Base-by-base conservation (phyloP, 2,329 filamentous ascomycete species). In the Harringtonia lauricola region DNA sequence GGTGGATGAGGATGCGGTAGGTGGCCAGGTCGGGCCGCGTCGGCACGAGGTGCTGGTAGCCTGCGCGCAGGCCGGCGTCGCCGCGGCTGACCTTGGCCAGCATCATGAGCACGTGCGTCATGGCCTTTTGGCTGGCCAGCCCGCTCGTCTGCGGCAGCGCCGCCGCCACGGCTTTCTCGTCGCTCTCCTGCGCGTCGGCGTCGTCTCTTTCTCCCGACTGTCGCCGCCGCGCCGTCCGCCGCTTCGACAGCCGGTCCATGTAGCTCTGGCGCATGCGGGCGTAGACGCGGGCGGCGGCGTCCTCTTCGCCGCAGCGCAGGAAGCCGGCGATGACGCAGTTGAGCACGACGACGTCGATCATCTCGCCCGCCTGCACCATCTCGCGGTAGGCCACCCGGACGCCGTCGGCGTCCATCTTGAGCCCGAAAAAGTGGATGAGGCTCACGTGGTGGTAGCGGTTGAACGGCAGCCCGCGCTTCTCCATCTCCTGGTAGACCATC, bases 261-360 rank as follows among this genome's bases (percentile, higher is more conserved):
- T 79, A 68, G 24, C 77, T 66, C 2, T 63, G 64, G 59, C 88
- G 89, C 89, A 98, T 96, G 47, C 81, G 79, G 45, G 78, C 67
- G 55, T 95, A 95, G 12, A 95, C 77, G 47, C 83, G 73, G 52
- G 90, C 80, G 3, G 89, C 92, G 0, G 86, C 81, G 8, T 71
- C 65, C 33, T 82, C 75, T 56, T 98, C 89, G 34, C 83, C 82
- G 14, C 82, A 80, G 44, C 79, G 72, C 36, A 95, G 70, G 18
- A 96, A 72, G 2, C 87, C 81, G 0, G 79, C 72, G 49, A 96
- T 85, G 54, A 95, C 79, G 53, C 83, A 86, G 57, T 96, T 96
- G 59, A 96, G 71, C 14, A 88, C 83, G 3, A 83, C 71, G 0
- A 86, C 89, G 59, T 96, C 90, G 44, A 98, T 80, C 49, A 95